Conservation (phyloP, 2,329 filamentous ascomycete species). For the Pseudogymnoascus sp. region DNA sequence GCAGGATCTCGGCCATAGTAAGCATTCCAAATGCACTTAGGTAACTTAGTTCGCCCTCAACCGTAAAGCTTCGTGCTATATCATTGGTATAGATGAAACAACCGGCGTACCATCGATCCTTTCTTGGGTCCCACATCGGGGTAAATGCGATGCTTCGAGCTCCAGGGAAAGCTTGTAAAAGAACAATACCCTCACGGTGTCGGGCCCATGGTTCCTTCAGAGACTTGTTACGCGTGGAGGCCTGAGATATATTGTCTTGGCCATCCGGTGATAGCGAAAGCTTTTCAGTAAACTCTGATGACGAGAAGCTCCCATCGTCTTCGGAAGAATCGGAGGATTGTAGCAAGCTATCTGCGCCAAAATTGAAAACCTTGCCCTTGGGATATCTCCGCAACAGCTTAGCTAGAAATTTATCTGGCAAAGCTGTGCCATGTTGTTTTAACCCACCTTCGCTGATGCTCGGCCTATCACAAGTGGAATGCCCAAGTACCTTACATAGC, state of each 20-base stretch:
- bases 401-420: constrained; percentile 23
- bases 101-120: constrained; percentile 42
- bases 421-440: constrained; percentile 16
- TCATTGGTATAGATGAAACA: constrained; percentile 34
- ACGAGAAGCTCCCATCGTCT: not conserved
- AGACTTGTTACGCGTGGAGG: not conserved
- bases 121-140: constrained; percentile 41
- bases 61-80: constrained; percentile 27
- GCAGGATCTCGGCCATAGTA: constrained; percentile 47
- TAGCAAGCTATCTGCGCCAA: constrained; percentile 24
- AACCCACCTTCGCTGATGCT: constrained; percentile 22
- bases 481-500: constrained; percentile 21
- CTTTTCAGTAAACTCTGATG: not conserved
- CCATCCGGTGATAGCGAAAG: not conserved
- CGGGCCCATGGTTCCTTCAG: not conserved
- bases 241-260: not conserved
- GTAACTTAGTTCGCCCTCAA: constrained; percentile 32
- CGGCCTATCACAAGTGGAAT: constrained; percentile 24
- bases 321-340: constrained; percentile 23
- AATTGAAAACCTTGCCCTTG: constrained; percentile 28
- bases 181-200: constrained; percentile 23
- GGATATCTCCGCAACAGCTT: constrained; percentile 27
- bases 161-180: constrained; percentile 34
- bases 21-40: constrained; percentile 39
- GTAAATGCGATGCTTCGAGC: constrained; percentile 41